phyloP scores from a whole-genome alignment of 176 grass and related monocot genomes.

The Oryza glumipatula region DNA sequence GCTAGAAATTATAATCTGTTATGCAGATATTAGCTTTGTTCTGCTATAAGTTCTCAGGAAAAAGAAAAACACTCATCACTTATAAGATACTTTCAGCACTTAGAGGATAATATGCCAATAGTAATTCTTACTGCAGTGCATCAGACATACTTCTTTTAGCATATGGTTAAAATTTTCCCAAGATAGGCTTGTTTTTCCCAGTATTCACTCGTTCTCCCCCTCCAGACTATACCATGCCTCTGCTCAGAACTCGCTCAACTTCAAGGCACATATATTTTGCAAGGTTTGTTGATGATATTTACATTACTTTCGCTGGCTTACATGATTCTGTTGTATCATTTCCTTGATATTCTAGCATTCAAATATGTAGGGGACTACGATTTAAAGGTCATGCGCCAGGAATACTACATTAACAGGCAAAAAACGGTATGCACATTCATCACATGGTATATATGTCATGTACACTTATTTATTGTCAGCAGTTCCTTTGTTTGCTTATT shows the following conservation, averaged over 20 bases:
- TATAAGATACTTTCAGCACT: conserved; percentile 18
- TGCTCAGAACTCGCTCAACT: conserved; percentile 98
- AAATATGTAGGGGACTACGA: conserved; percentile 87
- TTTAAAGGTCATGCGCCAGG: conserved; percentile 99
- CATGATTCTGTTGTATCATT: conserved; percentile 5
- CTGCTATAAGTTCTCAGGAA: neutral
- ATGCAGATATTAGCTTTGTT: neutral
- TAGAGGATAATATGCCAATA: conserved; percentile 16
- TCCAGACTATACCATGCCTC: conserved; percentile 94
- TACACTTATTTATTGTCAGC: neutral
- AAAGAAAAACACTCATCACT: neutral
- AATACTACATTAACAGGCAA: conserved; percentile 89
- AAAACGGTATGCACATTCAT: conserved; percentile 57
- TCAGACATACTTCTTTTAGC: neutral
- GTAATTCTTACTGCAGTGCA: conserved; percentile 23
- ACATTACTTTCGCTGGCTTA: conserved; percentile 18
- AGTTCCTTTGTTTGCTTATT: conserved; percentile 13
- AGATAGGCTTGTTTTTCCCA: conserved; percentile 23
- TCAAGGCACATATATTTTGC: conserved; percentile 99
- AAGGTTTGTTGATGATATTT: conserved; percentile 61
- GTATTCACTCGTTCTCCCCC: conserved; percentile 38
- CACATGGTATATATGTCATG: neutral
- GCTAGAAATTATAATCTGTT: conserved; percentile 16
- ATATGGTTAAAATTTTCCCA: conserved; percentile 9
- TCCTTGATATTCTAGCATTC: conserved; percentile 24